Conservation (phyloP, 2,329 filamentous ascomycete species). For the Cladosporium sphaerospermum region DNA sequence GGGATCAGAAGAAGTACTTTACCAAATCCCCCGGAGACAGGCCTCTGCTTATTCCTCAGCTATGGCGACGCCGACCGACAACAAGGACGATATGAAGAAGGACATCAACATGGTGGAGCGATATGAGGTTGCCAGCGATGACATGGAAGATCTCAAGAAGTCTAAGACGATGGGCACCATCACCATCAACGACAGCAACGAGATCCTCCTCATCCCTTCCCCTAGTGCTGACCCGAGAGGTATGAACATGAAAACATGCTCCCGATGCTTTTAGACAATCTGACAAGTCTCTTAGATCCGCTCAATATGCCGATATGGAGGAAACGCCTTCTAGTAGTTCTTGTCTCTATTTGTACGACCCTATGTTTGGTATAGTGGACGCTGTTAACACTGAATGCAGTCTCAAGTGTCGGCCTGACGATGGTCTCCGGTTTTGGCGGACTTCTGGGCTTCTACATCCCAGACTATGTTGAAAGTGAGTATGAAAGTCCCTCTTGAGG, state of each 20-base stretch:
- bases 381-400: constrained; percentile 19
- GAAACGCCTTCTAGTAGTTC: constrained; percentile 26
- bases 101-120: constrained; percentile 6
- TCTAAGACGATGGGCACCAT: constrained; percentile 26
- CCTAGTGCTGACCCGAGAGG: constrained; percentile 28
- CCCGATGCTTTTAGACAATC: no score
- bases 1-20: no score
- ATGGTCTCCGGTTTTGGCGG: constrained; percentile 39
- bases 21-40: no score
- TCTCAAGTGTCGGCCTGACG: constrained; percentile 35
- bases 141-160: not conserved
- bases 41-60: no score
- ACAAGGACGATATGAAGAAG: not conserved
- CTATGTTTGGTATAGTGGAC: not conserved
- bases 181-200: constrained; percentile 24
- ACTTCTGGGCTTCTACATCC: constrained; percentile 38
- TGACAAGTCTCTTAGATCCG: constrained; percentile 20
- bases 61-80: no score
- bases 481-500: not conserved
- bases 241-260: not conserved
- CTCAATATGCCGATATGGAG: constrained; percentile 26
- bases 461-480: constrained; percentile 29
- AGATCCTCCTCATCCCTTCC: constrained; percentile 24
- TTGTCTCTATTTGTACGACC: constrained; percentile 25
- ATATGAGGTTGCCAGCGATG: not conserved